Evolutionary conservation across 1,284 basidiomycete genomes (phyloP).

Genomic region (Tilletia walkeri): DNA sequence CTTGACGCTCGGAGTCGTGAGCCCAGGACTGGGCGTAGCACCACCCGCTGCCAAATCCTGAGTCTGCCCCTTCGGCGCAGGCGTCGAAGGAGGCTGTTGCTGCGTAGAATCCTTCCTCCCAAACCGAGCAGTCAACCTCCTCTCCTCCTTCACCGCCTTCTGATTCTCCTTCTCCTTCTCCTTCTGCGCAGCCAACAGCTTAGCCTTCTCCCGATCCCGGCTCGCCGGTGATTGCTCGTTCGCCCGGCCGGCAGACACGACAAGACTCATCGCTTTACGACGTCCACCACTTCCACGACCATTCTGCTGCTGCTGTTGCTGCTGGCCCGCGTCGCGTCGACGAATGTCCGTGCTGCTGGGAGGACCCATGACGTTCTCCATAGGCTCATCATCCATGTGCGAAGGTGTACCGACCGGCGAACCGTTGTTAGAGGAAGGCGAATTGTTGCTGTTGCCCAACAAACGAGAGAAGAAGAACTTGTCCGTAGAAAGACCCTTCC

Average conservation of each 20-base stretch:
- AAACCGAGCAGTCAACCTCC: constrained; percentile 20
- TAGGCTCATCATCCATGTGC: not conserved
- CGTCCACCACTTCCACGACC: constrained; percentile 23
- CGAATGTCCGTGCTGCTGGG: not conserved
- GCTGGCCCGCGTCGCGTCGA: not conserved
- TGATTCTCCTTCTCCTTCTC: not conserved
- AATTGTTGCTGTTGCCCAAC: constrained; percentile 23
- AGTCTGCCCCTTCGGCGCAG: not conserved
- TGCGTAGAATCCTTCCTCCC: constrained; percentile 23
- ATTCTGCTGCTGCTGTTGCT: too few species aligned
- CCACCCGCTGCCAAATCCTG: not conserved
- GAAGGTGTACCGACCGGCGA: not conserved
- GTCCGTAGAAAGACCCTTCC: constrained; percentile 51
- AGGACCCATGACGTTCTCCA: not conserved
- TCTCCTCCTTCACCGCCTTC: constrained; percentile 25
- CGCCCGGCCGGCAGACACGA: constrained; percentile 30
- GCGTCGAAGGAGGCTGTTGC: not conserved
- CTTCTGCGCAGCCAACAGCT: not conserved
- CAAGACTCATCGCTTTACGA: constrained; percentile 49
- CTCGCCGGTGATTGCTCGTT: constrained; percentile 28
- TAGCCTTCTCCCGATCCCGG: constrained; percentile 28
- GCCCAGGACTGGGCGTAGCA: not conserved
- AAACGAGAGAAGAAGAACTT: constrained; percentile 46
- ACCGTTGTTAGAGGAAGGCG: not conserved
- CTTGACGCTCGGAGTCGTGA: constrained; percentile 10